phyloP scores from a whole-genome alignment of 2,329 filamentous ascomycete genomes.

The Fusarium sp. region DNA sequence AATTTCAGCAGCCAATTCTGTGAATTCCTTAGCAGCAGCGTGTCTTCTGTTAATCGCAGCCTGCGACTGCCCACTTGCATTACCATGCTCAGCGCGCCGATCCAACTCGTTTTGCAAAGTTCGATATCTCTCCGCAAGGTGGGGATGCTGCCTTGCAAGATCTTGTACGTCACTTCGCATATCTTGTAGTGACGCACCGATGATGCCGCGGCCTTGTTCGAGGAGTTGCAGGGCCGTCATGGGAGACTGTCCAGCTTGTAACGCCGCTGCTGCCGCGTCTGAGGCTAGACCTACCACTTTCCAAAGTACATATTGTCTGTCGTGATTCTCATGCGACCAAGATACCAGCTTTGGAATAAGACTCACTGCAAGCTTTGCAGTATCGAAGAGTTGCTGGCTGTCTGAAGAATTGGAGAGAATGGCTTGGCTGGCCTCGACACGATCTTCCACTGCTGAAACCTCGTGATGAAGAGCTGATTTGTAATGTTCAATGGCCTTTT shows the following conservation, averaged over 20 bases:
- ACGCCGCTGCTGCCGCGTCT: not conserved
- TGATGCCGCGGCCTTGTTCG: not conserved
- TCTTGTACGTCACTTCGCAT: not conserved
- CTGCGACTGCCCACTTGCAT: not conserved
- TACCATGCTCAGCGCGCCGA: not conserved
- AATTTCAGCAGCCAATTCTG: not conserved
- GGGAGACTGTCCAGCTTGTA: rapidly evolving
- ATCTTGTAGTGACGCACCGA: not conserved
- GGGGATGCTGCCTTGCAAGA: not conserved
- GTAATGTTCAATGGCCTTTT: not conserved
- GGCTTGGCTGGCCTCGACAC: not conserved
- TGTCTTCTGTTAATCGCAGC: not conserved
- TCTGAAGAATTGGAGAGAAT: not conserved
- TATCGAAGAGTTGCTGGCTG: not conserved
- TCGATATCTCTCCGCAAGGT: not conserved
- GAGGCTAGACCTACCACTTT: not conserved
- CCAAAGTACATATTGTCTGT: not conserved
- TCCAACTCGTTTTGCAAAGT: not conserved
- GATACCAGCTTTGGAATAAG: not conserved
- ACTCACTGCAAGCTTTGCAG: not conserved
- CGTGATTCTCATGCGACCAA: not conserved
- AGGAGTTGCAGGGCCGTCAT: not conserved
- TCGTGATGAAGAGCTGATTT: not conserved
- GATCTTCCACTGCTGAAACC: not conserved
- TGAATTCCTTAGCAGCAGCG: not conserved